These are phyloP conservation scores for Xylaria arbuscula DNA, from an alignment of 2,329 filamentous ascomycete species.

Conservation along the genomic window DNA sequence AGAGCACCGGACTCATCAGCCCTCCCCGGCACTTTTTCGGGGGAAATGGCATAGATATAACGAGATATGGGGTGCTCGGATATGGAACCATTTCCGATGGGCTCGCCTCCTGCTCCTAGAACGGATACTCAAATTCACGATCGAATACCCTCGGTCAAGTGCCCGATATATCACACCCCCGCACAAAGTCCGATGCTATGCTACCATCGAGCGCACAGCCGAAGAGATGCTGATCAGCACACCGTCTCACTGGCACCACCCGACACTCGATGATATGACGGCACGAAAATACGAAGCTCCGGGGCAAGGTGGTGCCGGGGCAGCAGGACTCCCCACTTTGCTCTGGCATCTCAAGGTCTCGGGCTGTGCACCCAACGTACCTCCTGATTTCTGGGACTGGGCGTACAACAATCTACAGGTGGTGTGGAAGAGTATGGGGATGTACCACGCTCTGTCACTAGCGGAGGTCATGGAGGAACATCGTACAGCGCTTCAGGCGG, in stretches of 20 bases:
- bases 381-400: constrained; percentile 58
- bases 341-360: constrained; percentile 62
- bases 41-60: constrained; percentile 66
- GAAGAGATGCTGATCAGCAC: constrained; percentile 59
- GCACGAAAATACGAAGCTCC: constrained; percentile 52
- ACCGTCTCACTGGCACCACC: constrained; percentile 65
- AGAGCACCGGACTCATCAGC: constrained; percentile 50
- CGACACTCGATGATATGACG: constrained; percentile 55
- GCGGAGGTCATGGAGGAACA: constrained; percentile 56
- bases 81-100: constrained; percentile 71
- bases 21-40: constrained; percentile 60
- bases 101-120: constrained; percentile 65
- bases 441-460: constrained; percentile 60
- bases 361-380: constrained; percentile 59
- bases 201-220: constrained; percentile 54
- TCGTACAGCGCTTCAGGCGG: constrained; percentile 41
- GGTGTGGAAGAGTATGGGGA: constrained; percentile 63
- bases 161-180: constrained; percentile 47
- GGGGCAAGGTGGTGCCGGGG: constrained; percentile 58
- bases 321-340: constrained; percentile 60
- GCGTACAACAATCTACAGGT: constrained; percentile 58
- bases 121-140: constrained; percentile 57
- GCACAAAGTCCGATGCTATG: constrained; percentile 50
- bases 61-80: constrained; percentile 63
- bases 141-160: constrained; percentile 55